phyloP scores from a whole-genome alignment of 2,329 filamentous ascomycete species.

The Coccinonectria pachysandricola region DNA sequence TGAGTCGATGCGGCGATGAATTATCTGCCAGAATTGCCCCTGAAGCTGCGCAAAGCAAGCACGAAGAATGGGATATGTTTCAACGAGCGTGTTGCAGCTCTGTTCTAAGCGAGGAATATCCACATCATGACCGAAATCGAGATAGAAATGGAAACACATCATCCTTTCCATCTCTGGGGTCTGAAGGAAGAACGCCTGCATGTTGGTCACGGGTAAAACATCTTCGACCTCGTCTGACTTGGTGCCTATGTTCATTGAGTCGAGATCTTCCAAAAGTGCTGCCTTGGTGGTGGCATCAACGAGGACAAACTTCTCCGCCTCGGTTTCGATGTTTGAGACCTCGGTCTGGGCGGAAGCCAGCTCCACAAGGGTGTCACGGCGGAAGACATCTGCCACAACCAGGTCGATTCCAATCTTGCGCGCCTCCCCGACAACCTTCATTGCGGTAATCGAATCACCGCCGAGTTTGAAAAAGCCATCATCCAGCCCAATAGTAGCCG shows the following conservation, averaged over 20 bases:
- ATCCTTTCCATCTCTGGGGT: no score
- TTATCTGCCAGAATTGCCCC: conserved; percentile 13
- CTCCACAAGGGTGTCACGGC: no score
- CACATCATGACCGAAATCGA: conserved; percentile 10
- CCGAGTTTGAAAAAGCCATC: no score
- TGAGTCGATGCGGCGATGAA: conserved; percentile 7
- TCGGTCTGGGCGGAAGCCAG: no score
- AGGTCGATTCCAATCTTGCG: no score
- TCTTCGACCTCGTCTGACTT: conserved; percentile 6
- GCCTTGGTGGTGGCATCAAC: conserved; percentile 4
- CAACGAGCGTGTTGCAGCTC: conserved; percentile 6
- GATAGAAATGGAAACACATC: conserved; percentile 17
- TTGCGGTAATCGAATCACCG: no score
- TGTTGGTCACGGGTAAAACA: conserved; percentile 9
- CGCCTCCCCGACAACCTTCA: no score
- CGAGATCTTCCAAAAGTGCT: conserved; percentile 2
- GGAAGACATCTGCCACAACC: no score
- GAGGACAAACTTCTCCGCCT: conserved; percentile 2
- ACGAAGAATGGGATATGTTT: conserved; percentile 12
- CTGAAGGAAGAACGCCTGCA: conserved; percentile 10
- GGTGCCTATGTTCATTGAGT: conserved; percentile 1
- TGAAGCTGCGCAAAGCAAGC: conserved; percentile 10
- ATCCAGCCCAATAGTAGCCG: no score
- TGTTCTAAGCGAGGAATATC: conserved; percentile 10
- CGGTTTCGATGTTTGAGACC: no score